Evolutionary conservation across 2,329 filamentous ascomycete genomes (phyloP).

Genomic region (Nemania serpens): DNA sequence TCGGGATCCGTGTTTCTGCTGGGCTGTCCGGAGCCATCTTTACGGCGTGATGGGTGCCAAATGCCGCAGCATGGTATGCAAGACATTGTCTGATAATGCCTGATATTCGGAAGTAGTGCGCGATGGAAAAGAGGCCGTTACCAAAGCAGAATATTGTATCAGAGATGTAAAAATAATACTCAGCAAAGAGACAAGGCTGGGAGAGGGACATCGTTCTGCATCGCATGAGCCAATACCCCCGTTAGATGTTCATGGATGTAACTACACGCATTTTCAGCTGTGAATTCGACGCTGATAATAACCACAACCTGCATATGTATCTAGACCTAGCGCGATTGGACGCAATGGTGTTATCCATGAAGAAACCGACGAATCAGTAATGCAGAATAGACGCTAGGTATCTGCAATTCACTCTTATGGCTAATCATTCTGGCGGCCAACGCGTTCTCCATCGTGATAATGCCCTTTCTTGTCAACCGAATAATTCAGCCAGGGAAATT

Average conservation of each 20-base stretch:
- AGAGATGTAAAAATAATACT: background rate
- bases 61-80: constrained; percentile 1
- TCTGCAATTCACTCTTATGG: too few relatives aligned
- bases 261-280: background rate
- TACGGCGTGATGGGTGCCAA: background rate
- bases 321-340: too few relatives aligned
- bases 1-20: background rate
- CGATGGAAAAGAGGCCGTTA: background rate
- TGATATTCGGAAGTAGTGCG: too few relatives aligned
- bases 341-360: too few relatives aligned
- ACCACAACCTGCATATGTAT: too few relatives aligned
- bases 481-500: too few relatives aligned
- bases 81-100: background rate
- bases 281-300: background rate
- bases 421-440: background rate
- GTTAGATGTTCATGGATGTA: background rate
- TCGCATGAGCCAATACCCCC: background rate
- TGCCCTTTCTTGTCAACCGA: too few relatives aligned
- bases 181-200: background rate
- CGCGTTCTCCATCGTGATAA: too few relatives aligned
- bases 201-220: background rate
- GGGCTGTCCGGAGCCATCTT: background rate
- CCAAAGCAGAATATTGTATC: background rate
- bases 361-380: background rate
- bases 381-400: background rate